Conservation (phyloP, 2,329 filamentous ascomycete genomes). For the Sordariomycetes sp. region DNA sequence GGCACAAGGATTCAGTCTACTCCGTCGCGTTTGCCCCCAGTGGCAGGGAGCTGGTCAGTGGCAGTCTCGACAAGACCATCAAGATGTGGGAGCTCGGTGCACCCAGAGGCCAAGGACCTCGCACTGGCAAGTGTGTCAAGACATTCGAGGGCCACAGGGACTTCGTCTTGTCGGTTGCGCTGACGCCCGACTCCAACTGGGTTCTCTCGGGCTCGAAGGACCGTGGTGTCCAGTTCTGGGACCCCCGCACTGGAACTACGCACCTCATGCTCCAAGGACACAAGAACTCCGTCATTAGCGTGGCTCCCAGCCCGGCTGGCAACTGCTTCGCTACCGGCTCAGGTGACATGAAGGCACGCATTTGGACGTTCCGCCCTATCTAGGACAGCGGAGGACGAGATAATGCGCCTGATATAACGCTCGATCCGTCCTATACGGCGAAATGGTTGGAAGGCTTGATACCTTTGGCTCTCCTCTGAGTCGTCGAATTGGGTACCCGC, state of each 20-base stretch:
- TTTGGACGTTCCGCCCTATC: slow-evolving; percentile 73
- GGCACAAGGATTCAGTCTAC: slow-evolving; percentile 96
- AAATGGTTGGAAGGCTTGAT: too few species aligned
- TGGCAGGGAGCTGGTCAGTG: slow-evolving; percentile 86
- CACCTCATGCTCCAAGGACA: slow-evolving; percentile 98
- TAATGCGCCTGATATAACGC: too few species aligned
- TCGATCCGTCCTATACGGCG: too few species aligned
- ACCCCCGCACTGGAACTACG: slow-evolving; percentile 83
- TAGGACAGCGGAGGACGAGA: too few species aligned
- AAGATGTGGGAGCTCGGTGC: slow-evolving; percentile 96
- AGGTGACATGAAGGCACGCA: slow-evolving; percentile 93
- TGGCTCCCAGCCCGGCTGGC: slow-evolving; percentile 84
- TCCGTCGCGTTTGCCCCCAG: slow-evolving; percentile 93
- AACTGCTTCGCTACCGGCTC: slow-evolving; percentile 91
- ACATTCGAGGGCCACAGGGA: slow-evolving; percentile 98
- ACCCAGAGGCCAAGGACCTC: slow-evolving; percentile 54
- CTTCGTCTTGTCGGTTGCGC: slow-evolving; percentile 90
- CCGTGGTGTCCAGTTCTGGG: slow-evolving; percentile 97
- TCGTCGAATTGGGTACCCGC: too few species aligned
- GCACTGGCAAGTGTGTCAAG: slow-evolving; percentile 77
- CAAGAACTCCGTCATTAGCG: slow-evolving; percentile 97
- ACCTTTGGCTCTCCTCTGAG: too few species aligned
- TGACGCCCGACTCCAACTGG: slow-evolving; percentile 91
- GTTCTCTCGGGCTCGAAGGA: slow-evolving; percentile 97
- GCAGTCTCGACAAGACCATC: slow-evolving; percentile 94